These are phyloP conservation scores for Wickerhamomyces chambardii DNA, from an alignment of 805 yeast species.

Conservation along the genomic window DNA sequence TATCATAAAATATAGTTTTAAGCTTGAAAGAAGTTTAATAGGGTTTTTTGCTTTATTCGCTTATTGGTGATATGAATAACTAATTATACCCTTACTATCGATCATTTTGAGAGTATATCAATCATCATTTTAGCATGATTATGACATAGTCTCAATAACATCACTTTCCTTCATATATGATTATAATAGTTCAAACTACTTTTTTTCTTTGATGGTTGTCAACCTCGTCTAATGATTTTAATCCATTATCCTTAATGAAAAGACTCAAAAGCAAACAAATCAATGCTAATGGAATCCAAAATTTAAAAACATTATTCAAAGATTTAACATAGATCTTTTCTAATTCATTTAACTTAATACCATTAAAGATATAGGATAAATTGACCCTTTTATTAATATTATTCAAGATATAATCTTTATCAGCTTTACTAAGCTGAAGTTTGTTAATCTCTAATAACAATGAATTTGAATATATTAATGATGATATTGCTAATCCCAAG, in stretches of 20 bases:
- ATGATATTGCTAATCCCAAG: conserved; percentile 39
- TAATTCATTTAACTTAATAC: background rate
- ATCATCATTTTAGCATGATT: no score
- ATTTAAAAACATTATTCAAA: conserved; percentile 1
- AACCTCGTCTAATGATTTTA: conserved; percentile 2
- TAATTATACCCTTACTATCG: no score
- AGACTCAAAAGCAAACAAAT: conserved; percentile 3
- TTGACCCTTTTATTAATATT: background rate
- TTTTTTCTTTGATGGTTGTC: no score
- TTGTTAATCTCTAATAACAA: background rate
- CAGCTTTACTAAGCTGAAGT: background rate
- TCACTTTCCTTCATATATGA: no score
- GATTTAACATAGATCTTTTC: background rate
- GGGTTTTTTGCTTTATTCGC: no score
- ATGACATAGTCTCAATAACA: no score
- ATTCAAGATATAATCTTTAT: conserved; percentile 1
- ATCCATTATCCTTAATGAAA: conserved; percentile 2
- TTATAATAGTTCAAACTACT: no score
- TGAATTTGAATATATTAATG: conserved; percentile 2
- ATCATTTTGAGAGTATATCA: no score
- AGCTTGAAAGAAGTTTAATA: no score
- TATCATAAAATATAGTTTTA: no score
- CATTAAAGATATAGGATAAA: background rate
- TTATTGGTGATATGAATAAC: no score
- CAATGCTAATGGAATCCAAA: conserved; percentile 3